These are phyloP conservation scores for Aspergillus japonicus DNA, from an alignment of 2,329 filamentous ascomycete species.

Conservation along the genomic window DNA sequence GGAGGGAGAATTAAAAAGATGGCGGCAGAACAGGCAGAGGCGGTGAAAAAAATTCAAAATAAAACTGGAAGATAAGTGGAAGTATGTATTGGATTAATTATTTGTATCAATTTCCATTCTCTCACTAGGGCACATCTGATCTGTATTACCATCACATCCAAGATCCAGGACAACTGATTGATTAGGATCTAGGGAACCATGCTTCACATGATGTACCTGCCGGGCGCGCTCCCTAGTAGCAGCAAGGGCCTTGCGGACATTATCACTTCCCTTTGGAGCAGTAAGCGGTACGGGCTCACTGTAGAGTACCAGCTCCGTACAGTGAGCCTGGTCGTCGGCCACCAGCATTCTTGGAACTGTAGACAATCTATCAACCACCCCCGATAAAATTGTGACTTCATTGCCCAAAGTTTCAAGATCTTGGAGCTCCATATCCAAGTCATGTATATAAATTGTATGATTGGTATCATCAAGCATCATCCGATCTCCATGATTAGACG, in stretches of 20 bases:
- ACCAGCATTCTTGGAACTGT: conserved; percentile 69
- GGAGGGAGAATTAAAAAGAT: no score
- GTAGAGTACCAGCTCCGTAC: conserved; percentile 79
- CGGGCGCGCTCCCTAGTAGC: conserved; percentile 18
- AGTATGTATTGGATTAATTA: no score
- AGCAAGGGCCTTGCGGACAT: conserved; percentile 65
- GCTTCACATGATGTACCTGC: not conserved
- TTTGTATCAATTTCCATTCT: conserved; percentile 11
- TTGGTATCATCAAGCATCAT: conserved; percentile 89
- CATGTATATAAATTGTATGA: conserved; percentile 85
- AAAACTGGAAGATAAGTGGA: no score
- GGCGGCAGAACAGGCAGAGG: no score
- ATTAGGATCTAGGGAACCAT: not conserved
- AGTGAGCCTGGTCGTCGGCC: conserved; percentile 49
- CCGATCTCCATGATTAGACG: conserved; percentile 43
- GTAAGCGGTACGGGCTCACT: conserved; percentile 73
- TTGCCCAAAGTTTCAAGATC: conserved; percentile 60
- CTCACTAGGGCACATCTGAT: not conserved
- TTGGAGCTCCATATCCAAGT: conserved; percentile 83
- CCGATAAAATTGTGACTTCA: conserved; percentile 74
- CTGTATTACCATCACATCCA: not conserved
- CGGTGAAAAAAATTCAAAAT: no score
- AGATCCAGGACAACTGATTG: not conserved
- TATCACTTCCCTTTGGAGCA: conserved; percentile 70
- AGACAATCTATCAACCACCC: conserved; percentile 78